Evolutionary conservation across 2,329 filamentous ascomycete genomes (phyloP).

Genomic region (Talaromyces piceae): DNA sequence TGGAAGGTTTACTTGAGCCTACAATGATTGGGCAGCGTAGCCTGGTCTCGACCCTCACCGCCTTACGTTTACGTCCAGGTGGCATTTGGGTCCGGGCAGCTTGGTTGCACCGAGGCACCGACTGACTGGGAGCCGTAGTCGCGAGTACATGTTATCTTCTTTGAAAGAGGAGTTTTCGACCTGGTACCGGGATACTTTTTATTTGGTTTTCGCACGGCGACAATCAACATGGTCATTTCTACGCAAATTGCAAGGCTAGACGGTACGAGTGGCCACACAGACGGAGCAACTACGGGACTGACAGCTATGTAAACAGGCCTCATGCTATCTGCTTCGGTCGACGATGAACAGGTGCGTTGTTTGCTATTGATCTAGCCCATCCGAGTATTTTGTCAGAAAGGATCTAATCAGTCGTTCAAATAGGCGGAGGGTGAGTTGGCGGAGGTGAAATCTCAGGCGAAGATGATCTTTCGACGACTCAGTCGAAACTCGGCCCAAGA

Average conservation of each 20-base stretch:
- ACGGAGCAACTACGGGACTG: slow-evolving; percentile 1
- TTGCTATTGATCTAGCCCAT: too few species aligned
- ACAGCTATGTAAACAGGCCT: slow-evolving; percentile 56
- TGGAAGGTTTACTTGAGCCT: too few species aligned
- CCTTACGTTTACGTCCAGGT: slow-evolving; percentile 26
- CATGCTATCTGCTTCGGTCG: slow-evolving; percentile 88
- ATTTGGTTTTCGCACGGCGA: not conserved
- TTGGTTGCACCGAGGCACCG: slow-evolving; percentile 12
- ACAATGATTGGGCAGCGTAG: too few species aligned
- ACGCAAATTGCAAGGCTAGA: slow-evolving; percentile 93
- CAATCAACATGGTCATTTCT: slow-evolving; percentile 66
- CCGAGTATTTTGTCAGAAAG: not conserved
- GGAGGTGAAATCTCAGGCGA: slow-evolving; percentile 85
- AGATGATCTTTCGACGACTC: slow-evolving; percentile 80
- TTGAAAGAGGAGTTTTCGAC: not conserved
- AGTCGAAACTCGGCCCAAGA: slow-evolving; percentile 84
- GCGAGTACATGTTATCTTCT: not conserved
- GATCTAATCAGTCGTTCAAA: not conserved
- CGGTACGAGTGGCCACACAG: slow-evolving; percentile 46
- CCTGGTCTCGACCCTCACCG: slow-evolving; percentile 24
- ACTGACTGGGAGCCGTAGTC: not conserved
- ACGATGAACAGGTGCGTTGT: slow-evolving; percentile 66
- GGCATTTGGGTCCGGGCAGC: slow-evolving; percentile 20
- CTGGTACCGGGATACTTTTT: not conserved
- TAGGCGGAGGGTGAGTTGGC: slow-evolving; percentile 66